Evolutionary conservation across 306 rosid species (phyloP), one percentile per base, ranked within the genome.

Genomic region (Erythrophleum fordii): DNA sequence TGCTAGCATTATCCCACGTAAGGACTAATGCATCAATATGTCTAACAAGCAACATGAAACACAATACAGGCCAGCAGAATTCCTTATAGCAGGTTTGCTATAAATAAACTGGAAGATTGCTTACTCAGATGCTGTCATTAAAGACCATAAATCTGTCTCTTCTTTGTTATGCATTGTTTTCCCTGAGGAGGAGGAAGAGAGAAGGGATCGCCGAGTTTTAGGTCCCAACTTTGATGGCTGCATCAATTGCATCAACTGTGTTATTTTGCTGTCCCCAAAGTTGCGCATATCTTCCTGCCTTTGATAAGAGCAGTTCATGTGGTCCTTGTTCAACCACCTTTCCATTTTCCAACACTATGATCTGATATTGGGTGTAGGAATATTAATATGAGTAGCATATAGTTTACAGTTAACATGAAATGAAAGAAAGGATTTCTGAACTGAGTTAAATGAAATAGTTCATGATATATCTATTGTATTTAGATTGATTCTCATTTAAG

Each of bases 191-290:
- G 42, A 66, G 67, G 13, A 41, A 35, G 34, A 2, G 70, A 39
- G 73, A 81, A 23, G 28, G 51, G 76, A 42, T 42, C 80, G 26
- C 22, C n/a, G 22, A 16, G 44, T 68, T 75, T 80, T 78, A 88
- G 49, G 85, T 77, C 78, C 83, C 90, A 49, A 83, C 18, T 83
- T 84, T 90, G 79, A 82, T 78, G 62, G 92, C 88, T 26, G 97
- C 58, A 70, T 94, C 97, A 64, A 88, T 82, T 48, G 90, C 86
- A 79, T 95, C 98, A 22, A 93, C 48, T 22, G 97, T 82, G 87
- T 76, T 95, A 83, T 95, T 92, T 87, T 95, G 99, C 83, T 95
- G 98, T 80, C 89, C 94, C 99, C 99, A 95, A 39, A 95, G 94
- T 83, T 95, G 99, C 20, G 99, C 92, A 82, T 95, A 95, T 89